Base-by-base conservation (phyloP, 192 early-diverging fungal species). In the Neocallimastix lanati region DNA sequence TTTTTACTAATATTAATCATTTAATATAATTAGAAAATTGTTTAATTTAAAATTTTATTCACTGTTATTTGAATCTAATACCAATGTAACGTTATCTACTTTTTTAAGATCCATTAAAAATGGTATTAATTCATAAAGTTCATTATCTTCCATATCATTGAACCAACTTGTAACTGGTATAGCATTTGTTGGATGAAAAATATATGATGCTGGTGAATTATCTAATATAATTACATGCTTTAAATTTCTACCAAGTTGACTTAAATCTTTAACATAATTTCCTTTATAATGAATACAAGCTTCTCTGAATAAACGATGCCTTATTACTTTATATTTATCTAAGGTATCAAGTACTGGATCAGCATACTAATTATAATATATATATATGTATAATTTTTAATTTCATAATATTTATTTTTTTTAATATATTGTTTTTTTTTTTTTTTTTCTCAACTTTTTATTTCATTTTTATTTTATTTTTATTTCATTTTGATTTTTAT, bases 241-340 rank as follows among this genome's bases (percentile, higher is more conserved):
- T 30, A 99, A 82, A 76, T 95, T 89, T 28, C 96, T 91, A 28
- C 97, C 96, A 76, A 98, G 88, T 84, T 92, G 90, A 79, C 91
- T 93, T 37, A 99, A 84, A 82, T 98, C 96, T 91, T 99, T 99
- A 80, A 98, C 96, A 82, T 99, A 98, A 85, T 94, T 96, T 76
- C 97, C 97, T 78, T 93, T 95, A 88, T 96, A 93, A 82, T 96
- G 90, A 40, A 92, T 91, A 86, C 97, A 99, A 27, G 94, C 91
- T 81, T 99, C 97, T 81, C 97, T 91, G 90, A 97, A 99, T 58
- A 99, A 85, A 77, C 97, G 89, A 84, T 98, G 96, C 79, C 92
- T 92, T 13, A 99, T 91, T 12, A 95, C 94, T 77, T 87, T 84
- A 80, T 89, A 88, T 78, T 88, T 87, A 87, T 99, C 97, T 50